Base-by-base conservation (phyloP, 306 rosid genomes). In the Lathyrus sativus region DNA sequence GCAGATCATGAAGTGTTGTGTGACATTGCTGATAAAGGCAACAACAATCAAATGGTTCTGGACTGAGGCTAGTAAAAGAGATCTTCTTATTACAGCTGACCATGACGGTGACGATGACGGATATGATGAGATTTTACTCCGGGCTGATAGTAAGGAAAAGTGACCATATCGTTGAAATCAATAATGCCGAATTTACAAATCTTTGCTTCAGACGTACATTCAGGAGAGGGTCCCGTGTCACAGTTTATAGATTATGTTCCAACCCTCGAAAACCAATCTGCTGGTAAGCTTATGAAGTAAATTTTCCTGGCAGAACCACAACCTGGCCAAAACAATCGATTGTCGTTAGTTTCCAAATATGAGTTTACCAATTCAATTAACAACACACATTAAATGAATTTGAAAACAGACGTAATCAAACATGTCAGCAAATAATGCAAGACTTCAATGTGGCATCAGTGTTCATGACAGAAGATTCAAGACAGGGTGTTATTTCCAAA, bases 191-290 rank as follows among this genome's bases (percentile, higher is more conserved):
- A 61, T 75, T 83, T 22, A 26, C 71, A 54, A 82, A 82, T 81
- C 80, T 80, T 82, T 72, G 67, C 79, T 18, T 49, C 57, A 39
- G 78, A 78, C 57, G 56, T 7, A 56, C 45, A 37, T 64, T 43
- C 83, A 65, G 15, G 18, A 7, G 67, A 75, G 41, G 84, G 83
- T 70, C 86, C 87, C 0, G 83, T 86, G 46, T 75, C 90, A 67
- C 82, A 80, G 81, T 78, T 92, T 38, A 83, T 87, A 74, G 86
- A 79, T 43, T 81, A 84, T 9, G 89, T 83, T 66, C 86, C 84
- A 48, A 58, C 60, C 71, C 77, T 85, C 54, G 85, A 83, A 74
- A 86, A 76, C 46, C 63, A 29, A 37, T 67, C 86, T n/a, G 67
- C 78, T n/a, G 70, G n/a, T n/a, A n/a, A n/a, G n/a, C n/a, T n/a